Percentiles rank a stretch among this genome's conserved stretches.
These are phyloP conservation scores for Hsuehochloa calcarea DNA, from an alignment of 176 grass and related monocot species.

Conservation along the genomic window DNA sequence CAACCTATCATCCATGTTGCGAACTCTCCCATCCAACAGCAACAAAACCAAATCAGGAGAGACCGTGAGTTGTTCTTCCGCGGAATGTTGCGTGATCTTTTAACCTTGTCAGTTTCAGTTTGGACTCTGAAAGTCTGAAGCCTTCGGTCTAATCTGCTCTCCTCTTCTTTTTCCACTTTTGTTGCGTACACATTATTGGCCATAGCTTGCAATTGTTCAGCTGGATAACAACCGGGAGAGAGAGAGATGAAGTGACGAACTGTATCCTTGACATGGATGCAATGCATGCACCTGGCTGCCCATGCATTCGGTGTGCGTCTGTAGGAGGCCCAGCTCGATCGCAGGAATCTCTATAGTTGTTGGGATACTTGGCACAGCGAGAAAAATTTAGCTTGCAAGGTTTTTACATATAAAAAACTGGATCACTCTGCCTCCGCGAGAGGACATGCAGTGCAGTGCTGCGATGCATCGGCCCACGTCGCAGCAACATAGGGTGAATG, in stretches of 20 bases:
- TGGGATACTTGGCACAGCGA: conserved; percentile 32
- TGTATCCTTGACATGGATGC: background rate
- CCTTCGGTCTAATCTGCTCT: background rate
- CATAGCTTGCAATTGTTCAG: background rate
- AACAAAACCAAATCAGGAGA: background rate
- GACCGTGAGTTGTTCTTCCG: background rate
- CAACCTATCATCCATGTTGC: background rate
- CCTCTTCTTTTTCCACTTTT: background rate
- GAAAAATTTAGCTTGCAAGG: background rate
- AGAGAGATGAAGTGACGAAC: background rate
- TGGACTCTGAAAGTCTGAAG: background rate
- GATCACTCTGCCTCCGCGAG: background rate
- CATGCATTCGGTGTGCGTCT: conserved; percentile 31
- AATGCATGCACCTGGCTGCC: conserved; percentile 7
- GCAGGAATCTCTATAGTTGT: conserved; percentile 40
- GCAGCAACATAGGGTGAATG: background rate
- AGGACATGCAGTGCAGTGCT: background rate
- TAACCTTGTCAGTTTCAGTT: conserved; percentile 2
- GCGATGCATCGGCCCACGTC: background rate
- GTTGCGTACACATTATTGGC: conserved; percentile 5
- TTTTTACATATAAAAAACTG: background rate
- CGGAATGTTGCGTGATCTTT: conserved; percentile 24
- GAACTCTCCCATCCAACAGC: background rate
- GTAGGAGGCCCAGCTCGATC: background rate
- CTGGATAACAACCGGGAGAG: conserved; percentile 20